Base-by-base conservation (phyloP, 495 filamentous ascomycete genomes). In the Lineolata rhizophorae region DNA sequence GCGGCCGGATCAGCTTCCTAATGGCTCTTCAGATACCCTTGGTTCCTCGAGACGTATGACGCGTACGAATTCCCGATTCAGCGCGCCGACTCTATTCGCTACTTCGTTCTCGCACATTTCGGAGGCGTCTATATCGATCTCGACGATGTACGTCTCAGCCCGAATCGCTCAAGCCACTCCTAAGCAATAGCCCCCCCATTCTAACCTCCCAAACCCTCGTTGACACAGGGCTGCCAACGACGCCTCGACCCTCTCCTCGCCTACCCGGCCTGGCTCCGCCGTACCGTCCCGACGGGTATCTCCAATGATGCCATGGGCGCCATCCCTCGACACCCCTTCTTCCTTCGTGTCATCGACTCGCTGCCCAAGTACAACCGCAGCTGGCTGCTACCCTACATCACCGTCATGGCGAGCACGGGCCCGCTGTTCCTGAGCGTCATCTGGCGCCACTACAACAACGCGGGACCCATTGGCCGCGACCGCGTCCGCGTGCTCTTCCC, bases 111-210 rank as follows among this genome's bases (percentile, higher is more conserved):
- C 20, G 63, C 67, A 14, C 69, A 77, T 45, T 90, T 70, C 45
- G 82, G 82, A 31, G 82, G 82, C 17, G 74, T 83, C 29, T 92
- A 92, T 47, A 72, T 92, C 39, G 82, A 92, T 45, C 57, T 92
- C 12, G 82, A 92, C 48, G 79, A 90, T 57, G 76, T 79, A 44
- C 25, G 70, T 62, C 25, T 25, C 12, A 21, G 25, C 19, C 20
- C 16, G 20, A 12, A 20, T 20, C 27, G n/a, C n/a, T n/a, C n/a
- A n/a, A n/a, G n/a, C n/a, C n/a, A n/a, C n/a, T n/a, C n/a, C n/a
- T n/a, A n/a, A n/a, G n/a, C n/a, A n/a, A n/a, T n/a, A n/a, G n/a
- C n/a, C n/a, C n/a, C n/a, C n/a, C n/a, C n/a, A n/a, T 31, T 35
- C 21, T 27, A 13, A 27, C 24, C 14, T 28, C 12, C 25, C 13